Evolutionary conservation across 345 rosid species (phyloP).

Genomic region (Physaria fendleri): DNA sequence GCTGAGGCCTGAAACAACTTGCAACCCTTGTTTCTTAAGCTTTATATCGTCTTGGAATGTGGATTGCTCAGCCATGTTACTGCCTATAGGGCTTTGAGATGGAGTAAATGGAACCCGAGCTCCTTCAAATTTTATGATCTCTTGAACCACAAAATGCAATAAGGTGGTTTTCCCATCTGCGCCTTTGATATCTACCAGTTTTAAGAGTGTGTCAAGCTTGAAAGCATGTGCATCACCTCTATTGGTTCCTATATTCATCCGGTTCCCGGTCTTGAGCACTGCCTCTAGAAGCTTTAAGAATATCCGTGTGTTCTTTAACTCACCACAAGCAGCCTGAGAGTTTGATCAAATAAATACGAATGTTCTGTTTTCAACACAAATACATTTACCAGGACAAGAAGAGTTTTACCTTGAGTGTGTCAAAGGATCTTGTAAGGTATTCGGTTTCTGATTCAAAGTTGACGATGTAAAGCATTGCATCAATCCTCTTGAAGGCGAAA

Average conservation of each 20-base stretch:
- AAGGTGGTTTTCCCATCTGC: slow-evolving; percentile 87
- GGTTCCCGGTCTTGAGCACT: slow-evolving; percentile 85
- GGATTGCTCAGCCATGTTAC: slow-evolving; percentile 34
- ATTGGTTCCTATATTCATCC: slow-evolving; percentile 93
- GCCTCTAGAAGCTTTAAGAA: slow-evolving; percentile 91
- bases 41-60: slow-evolving; percentile 55
- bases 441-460: slow-evolving; percentile 88
- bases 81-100: slow-evolving; percentile 26
- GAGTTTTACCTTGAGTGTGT: slow-evolving; percentile 57
- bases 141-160: slow-evolving; percentile 88
- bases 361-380: slow-evolving; percentile 1
- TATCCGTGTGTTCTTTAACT: slow-evolving; percentile 71
- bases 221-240: slow-evolving; percentile 91
- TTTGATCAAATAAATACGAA: not conserved
- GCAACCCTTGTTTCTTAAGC: slow-evolving; percentile 74
- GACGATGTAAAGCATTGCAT: slow-evolving; percentile 81
- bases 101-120: slow-evolving; percentile 39
- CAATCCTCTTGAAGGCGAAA: slow-evolving; percentile 79
- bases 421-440: slow-evolving; percentile 70
- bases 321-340: slow-evolving; percentile 68
- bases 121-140: slow-evolving; percentile 80
- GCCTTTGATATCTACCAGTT: slow-evolving; percentile 82
- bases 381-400: not conserved
- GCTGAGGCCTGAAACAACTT: slow-evolving; percentile 72
- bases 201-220: slow-evolving; percentile 91